Base-by-base conservation (phyloP, 495 filamentous ascomycete species). In the Xylaria telfairii region DNA sequence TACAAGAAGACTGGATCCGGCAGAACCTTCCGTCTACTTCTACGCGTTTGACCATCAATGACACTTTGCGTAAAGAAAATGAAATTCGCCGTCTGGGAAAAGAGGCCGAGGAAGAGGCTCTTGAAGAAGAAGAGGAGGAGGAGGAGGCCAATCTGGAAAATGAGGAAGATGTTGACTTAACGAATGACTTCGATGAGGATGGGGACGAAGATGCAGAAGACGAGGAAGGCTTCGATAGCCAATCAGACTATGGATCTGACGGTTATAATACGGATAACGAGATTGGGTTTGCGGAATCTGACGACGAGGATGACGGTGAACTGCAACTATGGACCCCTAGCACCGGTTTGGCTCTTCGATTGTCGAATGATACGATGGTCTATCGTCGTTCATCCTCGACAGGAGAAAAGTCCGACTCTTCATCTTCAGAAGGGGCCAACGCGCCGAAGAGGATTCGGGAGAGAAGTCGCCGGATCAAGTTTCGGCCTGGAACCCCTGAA, bases 211-310 rank as follows among this genome's bases (percentile, higher is more conserved):
- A 80, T 4, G 82, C 81, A 17, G 80, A 82, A 0, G 81, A 82
- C 34, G 83, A 81, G 2, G 86, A 86, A 28, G 84, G 85, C 2
- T 79, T 84, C 44, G 83, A 83, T 37, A 80, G 77, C 26, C 81
- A 82, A 42, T 83, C 86, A 5, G 87, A 89, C 37, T 89, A 90
- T 72, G 87, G 82, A 13, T 93, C 91, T 60, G 87, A 90, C 76
- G 93, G 93, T 13, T 95, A 95, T 73, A 93, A 97, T 73, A 96
- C 94, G n/a, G 95, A 98, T 78, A 94, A 97, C 75, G 96, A 99
- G 81, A 90, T 90, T 71, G 96, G 96, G 3, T 97, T 98, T 76
- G 95, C 94, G 53, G 92, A 91, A 15, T 95, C 93, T 0, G 95
- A 97, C 71, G 91, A 92, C 49, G 93, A 93, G 69, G 93, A 95